Evolutionary conservation across 805 yeast species (phyloP).

Genomic region (Teunomyces aglyptinius): DNA sequence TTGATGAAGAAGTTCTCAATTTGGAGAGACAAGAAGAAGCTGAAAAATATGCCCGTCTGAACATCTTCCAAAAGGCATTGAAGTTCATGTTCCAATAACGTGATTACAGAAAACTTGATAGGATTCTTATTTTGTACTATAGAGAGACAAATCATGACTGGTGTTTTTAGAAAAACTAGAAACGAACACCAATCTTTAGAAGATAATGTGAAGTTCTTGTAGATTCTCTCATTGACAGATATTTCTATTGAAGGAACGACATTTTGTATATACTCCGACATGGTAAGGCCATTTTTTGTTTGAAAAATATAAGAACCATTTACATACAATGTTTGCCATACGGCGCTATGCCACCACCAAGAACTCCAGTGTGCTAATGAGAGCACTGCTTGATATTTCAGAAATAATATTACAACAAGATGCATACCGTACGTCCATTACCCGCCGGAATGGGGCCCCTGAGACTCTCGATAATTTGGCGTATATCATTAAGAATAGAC

Average conservation of each 20-base stretch:
- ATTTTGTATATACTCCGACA: not conserved
- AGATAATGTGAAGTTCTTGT: no score
- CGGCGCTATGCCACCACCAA: conserved; percentile 8
- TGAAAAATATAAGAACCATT: not conserved
- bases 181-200: no score
- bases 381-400: conserved; percentile 26
- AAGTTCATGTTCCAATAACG: conserved; percentile 8
- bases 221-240: no score
- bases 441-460: conserved; percentile 23
- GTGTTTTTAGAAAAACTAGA: not conserved
- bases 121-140: not conserved
- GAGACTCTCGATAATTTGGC: conserved; percentile 18
- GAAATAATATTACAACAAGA: conserved; percentile 19
- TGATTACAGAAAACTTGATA: not conserved
- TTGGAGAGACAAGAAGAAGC: conserved; percentile 23
- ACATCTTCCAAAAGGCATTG: conserved; percentile 9
- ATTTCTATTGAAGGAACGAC: not conserved
- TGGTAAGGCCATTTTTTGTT: not conserved
- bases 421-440: conserved; percentile 26
- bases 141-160: not conserved
- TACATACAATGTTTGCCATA: not conserved
- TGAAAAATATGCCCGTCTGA: conserved; percentile 8
- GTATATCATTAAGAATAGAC: conserved; percentile 25
- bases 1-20: conserved; percentile 34
- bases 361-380: conserved; percentile 13